Conservation (phyloP, 2,329 filamentous ascomycete genomes). For the Macrophomina phaseolina region DNA sequence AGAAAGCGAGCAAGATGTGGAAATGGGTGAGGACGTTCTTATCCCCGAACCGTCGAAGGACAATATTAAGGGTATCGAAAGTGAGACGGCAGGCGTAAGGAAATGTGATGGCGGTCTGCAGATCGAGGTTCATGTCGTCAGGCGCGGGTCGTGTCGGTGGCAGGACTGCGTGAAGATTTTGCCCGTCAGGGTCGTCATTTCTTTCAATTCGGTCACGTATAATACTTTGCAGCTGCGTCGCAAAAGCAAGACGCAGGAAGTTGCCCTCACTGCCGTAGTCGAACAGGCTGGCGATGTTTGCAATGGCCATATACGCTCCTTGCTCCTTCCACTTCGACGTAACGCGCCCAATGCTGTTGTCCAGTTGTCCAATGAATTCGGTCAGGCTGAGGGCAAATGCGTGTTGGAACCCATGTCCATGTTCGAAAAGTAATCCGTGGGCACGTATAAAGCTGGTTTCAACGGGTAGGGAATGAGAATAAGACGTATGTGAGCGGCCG, state of each 20-base stretch:
- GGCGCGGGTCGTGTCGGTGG: conserved; percentile 7
- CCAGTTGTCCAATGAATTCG: conserved; percentile 61
- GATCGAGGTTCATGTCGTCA: conserved; percentile 25
- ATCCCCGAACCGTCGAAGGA: conserved; percentile 61
- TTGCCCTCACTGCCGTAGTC: conserved; percentile 58
- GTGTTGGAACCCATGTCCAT: conserved; percentile 36
- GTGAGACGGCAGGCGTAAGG: conserved; percentile 49
- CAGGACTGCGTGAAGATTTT: background rate
- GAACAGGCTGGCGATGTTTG: conserved; percentile 60
- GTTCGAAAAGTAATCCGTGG: conserved; percentile 69
- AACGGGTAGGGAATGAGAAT: conserved; percentile 48
- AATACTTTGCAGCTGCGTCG: conserved; percentile 26
- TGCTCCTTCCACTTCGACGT: conserved; percentile 62
- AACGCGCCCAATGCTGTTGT: conserved; percentile 61
- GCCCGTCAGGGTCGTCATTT: conserved; percentile 9
- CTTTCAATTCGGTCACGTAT: conserved; percentile 35
- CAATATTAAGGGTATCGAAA: conserved; percentile 52
- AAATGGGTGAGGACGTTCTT: conserved; percentile 66
- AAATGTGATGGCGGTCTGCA: conserved; percentile 35
- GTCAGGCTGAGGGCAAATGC: conserved; percentile 53
- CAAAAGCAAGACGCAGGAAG: conserved; percentile 36
- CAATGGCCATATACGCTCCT: conserved; percentile 64
- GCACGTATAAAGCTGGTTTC: conserved; percentile 68
- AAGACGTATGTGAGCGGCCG: conserved; percentile 39
- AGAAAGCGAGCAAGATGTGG: conserved; percentile 67